Evolutionary conservation across 495 filamentous ascomycete genomes (phyloP), one percentile per base, ranked within the genome.

Genomic region (Talaromyces trachyspermus): DNA sequence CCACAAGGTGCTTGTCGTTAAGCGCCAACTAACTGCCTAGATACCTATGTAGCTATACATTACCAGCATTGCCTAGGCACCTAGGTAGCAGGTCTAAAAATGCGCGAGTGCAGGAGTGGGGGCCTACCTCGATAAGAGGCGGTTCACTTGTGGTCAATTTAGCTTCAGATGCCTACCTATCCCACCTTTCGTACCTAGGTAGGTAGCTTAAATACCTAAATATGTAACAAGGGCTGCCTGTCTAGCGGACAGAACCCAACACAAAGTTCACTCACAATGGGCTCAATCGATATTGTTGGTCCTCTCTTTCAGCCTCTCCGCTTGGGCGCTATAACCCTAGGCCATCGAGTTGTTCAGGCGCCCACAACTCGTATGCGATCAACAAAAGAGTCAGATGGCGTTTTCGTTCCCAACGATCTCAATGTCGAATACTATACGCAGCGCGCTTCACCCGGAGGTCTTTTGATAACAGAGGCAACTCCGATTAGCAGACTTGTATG

Each of bases 381-480:
- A 12, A 59, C 56, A 8, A 61, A 58, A 36, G 61, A 63, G 43
- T 65, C 69, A 5, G 40, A 27, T 43, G 40, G 26, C 6, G 50
- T 60, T 17, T 53, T 52, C 51, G 52, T 65, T 22, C 71, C 73
- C 25, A 50, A 60, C 43, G 49, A 56, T 12, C 46, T 70, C 10
- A 54, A 68, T 3, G 54, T 49, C 35, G 66, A 76, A 36, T 76
- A 81, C 67, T 80, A 81, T 53, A 33, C 48, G 0, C 76, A 81
- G 47, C 61, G 76, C 11, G 65, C 71, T 6, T 57, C 69, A 4
- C 75, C 75, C 1, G 71, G 72, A 0, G 64, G 76, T 3, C 54
- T 79, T 15, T 64, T 81, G 39, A 57, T 68, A 52, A 77, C 71
- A 15, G 85, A 89, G 62, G 83, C 71, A 2, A 80, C 83, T 17